Base-by-base conservation (phyloP, 768 basidiomycete species). In the Mycena indigotica region DNA sequence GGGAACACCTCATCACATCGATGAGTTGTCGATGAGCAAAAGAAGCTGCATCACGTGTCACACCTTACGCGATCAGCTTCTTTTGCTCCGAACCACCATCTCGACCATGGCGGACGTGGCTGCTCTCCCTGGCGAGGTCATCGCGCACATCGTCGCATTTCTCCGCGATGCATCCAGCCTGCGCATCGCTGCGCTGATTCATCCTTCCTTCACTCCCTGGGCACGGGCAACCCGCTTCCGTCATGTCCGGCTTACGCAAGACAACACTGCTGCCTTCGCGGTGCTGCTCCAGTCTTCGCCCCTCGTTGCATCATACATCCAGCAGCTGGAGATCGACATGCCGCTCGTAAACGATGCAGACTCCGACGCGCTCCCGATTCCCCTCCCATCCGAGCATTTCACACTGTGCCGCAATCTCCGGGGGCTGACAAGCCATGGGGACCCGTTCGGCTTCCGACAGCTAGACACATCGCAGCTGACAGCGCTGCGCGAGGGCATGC, bases 391-490 rank as follows among this genome's bases (percentile, higher is more conserved):
- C 13, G 25, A 35, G 21, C 55, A 35, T 21, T 26, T 63, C 39
- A 48, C 39, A 3, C 38, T 44, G 28, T 32, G 56, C 5, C 50
- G 56, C 2, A 44, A 52, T 10, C 10, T 63, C 23, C 56, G 57
- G 16, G 51, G 52, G 13, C 40, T 63, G n/a, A 25, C 19, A 19
- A 15, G 54, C 15, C 61, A 63, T 52, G 15, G 54, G 24, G 57
- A 63, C 28, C 61, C 61, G 0, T 59, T 63, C 28, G 61, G 35
- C 23, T 56, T 58, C 29, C 57, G 61, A 1, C 57, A 59, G 4
- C 61, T 63, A 13, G 56, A 57, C 1, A 17, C 38, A 15, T 6
- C 30, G 1, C 13, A 58, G 15, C n/a, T 41, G 17, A 12, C 8
- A 10, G 10, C 46, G 6, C 55, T 63, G 15, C 40, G 41, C 4